Evolutionary conservation across 192 early-diverging fungal genomes (phyloP).

Genomic region (Paraglomus occultum): DNA sequence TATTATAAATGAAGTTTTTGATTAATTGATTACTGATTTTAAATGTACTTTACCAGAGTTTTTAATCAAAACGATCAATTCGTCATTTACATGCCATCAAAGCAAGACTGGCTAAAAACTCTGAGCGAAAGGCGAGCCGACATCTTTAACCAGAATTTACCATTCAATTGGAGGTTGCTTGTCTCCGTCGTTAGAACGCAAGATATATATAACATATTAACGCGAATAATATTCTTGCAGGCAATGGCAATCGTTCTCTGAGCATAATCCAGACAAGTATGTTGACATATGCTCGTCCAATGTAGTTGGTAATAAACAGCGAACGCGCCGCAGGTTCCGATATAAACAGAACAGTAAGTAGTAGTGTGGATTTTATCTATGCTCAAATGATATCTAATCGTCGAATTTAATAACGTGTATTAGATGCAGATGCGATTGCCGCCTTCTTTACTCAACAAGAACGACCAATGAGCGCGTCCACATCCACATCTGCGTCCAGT

Average conservation of each 20-base stretch:
- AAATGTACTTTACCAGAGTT: constrained; percentile 1
- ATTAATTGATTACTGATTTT: background rate
- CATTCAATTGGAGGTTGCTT: background rate
- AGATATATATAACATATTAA: background rate
- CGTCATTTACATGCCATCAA: constrained; percentile 9
- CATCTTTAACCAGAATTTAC: background rate
- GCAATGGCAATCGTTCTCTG: constrained; percentile 2
- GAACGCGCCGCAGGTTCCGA: too few species aligned
- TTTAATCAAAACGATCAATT: constrained; percentile 15
- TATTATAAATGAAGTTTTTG: background rate
- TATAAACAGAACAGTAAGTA: too few species aligned
- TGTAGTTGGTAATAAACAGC: too few species aligned
- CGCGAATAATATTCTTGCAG: background rate
- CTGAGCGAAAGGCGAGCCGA: background rate
- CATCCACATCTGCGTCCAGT: too few species aligned
- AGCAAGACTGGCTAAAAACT: constrained; percentile 10
- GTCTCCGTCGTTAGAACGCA: background rate
- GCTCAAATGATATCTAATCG: too few species aligned
- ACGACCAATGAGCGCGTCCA: too few species aligned
- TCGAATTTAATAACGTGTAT: too few species aligned
- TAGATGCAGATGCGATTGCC: too few species aligned
- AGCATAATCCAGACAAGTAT: background rate
- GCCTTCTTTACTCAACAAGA: too few species aligned
- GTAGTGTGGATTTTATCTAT: too few species aligned
- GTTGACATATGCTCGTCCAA: background rate